Evolutionary conservation across 176 grass and related monocot species (phyloP).

Genomic region (Olyra latifolia): DNA sequence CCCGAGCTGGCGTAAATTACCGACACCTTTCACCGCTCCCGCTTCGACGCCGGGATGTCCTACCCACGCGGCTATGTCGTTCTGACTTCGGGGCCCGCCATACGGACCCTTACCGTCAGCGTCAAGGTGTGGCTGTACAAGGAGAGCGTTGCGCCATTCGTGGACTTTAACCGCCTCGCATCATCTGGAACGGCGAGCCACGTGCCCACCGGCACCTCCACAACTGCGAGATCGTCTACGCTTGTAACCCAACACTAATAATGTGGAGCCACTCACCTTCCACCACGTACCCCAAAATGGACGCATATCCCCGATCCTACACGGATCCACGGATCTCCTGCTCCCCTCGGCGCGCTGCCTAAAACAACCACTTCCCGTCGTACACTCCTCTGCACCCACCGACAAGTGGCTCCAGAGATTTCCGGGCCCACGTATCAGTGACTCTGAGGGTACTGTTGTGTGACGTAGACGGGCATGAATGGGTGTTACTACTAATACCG

Average conservation of each 20-base stretch:
- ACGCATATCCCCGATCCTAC: neutral
- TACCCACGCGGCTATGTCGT: neutral
- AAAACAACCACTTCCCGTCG: neutral
- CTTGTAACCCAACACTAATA: neutral
- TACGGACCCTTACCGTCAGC: neutral
- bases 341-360: neutral
- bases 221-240: constrained; percentile 23
- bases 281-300: neutral
- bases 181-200: neutral
- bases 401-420: constrained; percentile 25
- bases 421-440: neutral
- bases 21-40: neutral
- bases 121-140: neutral
- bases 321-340: constrained; percentile 22
- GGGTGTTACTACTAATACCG: neutral
- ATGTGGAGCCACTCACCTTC: neutral
- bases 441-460: accelerated
- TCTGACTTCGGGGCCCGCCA: neutral
- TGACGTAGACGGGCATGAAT: neutral
- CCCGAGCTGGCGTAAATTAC: neutral
- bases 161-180: neutral
- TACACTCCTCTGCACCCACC: neutral
- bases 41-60: neutral
- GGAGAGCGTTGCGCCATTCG: neutral
- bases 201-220: constrained; percentile 23